Evolutionary conservation across 495 filamentous ascomycete genomes (phyloP).

Genomic region (Penicillium paxilli): DNA sequence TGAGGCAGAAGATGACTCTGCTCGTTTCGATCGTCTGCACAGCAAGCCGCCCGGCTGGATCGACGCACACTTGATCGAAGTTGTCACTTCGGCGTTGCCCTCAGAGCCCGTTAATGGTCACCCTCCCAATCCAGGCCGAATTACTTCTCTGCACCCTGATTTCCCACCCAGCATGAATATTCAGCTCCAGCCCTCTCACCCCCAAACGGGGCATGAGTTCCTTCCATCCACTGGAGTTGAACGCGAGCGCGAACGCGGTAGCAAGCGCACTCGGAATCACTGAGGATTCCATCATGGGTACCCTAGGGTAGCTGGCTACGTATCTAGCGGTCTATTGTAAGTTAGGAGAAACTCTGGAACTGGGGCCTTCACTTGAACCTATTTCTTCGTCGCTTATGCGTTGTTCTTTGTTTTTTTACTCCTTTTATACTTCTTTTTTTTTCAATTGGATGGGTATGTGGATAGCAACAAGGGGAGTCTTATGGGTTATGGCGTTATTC

Average conservation of each 20-base stretch:
- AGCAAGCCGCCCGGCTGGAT: constrained; percentile 37
- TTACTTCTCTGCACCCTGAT: constrained; percentile 42
- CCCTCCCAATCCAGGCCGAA: constrained; percentile 35
- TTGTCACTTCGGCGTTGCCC: constrained; percentile 32
- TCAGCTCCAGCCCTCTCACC: constrained; percentile 31
- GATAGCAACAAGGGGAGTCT: not conserved
- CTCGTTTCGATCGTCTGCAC: constrained; percentile 52
- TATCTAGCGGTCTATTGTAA: not conserved
- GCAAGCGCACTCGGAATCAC: constrained; percentile 27
- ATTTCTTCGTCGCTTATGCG: not conserved
- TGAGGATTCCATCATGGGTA: not conserved
- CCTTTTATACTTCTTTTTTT: not conserved
- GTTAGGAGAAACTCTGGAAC: constrained; percentile 1
- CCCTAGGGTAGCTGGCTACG: not conserved
- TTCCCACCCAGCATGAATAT: constrained; percentile 39
- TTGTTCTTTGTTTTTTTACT: not conserved
- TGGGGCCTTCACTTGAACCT: not conserved
- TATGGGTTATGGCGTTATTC: not conserved
- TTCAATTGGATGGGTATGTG: not conserved
- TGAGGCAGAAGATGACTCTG: constrained; percentile 59
- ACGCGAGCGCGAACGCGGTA: constrained; percentile 31
- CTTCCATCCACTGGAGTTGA: constrained; percentile 23
- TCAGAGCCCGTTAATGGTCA: constrained; percentile 31
- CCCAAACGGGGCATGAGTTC: constrained; percentile 17
- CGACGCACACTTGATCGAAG: constrained; percentile 38